Base-by-base conservation (phyloP, 176 grass and related monocot genomes). In the Eragrostis nindensis region DNA sequence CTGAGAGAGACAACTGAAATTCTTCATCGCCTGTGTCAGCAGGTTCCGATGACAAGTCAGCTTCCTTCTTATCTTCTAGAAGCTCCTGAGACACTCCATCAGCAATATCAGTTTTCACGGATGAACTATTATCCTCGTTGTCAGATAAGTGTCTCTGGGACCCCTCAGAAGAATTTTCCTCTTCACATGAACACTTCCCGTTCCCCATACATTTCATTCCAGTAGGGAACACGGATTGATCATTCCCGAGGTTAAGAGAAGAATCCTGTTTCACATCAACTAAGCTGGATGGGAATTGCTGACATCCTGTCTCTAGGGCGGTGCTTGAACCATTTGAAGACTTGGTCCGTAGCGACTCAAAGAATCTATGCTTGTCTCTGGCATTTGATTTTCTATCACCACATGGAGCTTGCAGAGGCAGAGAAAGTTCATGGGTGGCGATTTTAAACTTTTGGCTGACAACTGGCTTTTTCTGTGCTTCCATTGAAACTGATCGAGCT, bases 341-440 rank as follows among this genome's bases (percentile, higher is more conserved):
- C 70, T 94, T 94, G 75, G 54, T 80, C 60, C 91, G 79, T 62
- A 94, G 27, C 2, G 32, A 50, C 29, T 88, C 68, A 42, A 94
- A 90, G 73, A 90, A 94, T 67, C 57, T 84, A 78, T 57, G 62
- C 52, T 80, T 91, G 8, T 85, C 82, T 87, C 65, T 76, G 39
- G 68, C 77, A 86, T 80, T 87, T 68, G 80, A 82, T 56, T 81
- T 90, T 86, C 30, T 83, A 68, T 88, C 86, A 17, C 79, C 82
- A 73, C 69, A 85, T 75, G 88, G 61, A 67, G 74, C 52, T 83
- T 86, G 88, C 56, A 79, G 77, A 42, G 78, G 45, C 1, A 81
- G 21, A 86, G 79, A 69, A 70, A 22, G 14, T 69, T 72, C 83
- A 46, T 76, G 71, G 48, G 70, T 66, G 29, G 62, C 41, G 60